A percentile compares a stretch with the other conserved stretches of the same genome.
Conservation (phyloP, 257 asterid species). For the Nicotiana benthamiana region DNA sequence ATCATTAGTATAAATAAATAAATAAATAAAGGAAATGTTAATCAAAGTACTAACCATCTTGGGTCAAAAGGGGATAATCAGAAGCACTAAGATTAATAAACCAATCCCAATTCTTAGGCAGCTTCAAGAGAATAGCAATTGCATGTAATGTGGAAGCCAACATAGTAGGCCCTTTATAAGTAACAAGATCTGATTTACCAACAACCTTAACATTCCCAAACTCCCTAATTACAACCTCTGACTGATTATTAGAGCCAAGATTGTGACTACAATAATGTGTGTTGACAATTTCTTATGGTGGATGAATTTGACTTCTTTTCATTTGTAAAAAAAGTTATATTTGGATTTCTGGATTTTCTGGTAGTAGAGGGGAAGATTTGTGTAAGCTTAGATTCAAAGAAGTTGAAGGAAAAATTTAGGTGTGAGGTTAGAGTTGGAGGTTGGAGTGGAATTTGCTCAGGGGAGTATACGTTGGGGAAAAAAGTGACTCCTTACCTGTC, state of each 20-base stretch:
- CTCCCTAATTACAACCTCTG: slow-evolving; percentile 38
- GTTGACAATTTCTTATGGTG: slow-evolving; percentile 41
- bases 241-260: slow-evolving; percentile 30
- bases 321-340: background rate
- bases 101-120: slow-evolving; percentile 78
- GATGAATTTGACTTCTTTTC: slow-evolving; percentile 51
- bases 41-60: slow-evolving; percentile 59
- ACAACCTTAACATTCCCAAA: slow-evolving; percentile 72
- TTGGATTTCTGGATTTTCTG: background rate
- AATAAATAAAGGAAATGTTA: too few species aligned
- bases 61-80: slow-evolving; percentile 93
- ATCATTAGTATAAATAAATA: too few species aligned
- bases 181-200: slow-evolving; percentile 71
- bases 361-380: background rate
- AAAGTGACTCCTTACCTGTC: background rate
- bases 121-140: slow-evolving; percentile 64
- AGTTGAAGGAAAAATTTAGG: background rate
- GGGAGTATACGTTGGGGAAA: background rate
- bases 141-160: slow-evolving; percentile 74
- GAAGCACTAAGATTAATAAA: slow-evolving; percentile 74
- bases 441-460: background rate
- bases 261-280: slow-evolving; percentile 28
- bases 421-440: background rate
- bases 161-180: slow-evolving; percentile 69
- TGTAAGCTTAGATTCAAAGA: slow-evolving; percentile 11